A percentile compares a stretch with the other conserved stretches of the same genome.
These are phyloP conservation scores for Echeveria elegans DNA, from an alignment of 164 flowering plant genomes.

Conservation along the genomic window DNA sequence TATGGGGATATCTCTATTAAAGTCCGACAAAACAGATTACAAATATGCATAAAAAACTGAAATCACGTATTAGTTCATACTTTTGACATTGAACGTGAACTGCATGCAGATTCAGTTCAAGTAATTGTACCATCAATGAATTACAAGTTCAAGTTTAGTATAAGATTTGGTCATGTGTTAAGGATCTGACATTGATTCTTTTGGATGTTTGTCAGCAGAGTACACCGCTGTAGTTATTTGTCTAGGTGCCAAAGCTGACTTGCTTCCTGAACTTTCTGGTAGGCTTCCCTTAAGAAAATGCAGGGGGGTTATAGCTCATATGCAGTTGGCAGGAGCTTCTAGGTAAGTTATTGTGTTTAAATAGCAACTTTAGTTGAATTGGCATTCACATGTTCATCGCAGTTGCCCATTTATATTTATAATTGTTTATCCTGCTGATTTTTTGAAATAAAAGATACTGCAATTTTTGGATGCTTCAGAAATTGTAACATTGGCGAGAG, in stretches of 20 bases:
- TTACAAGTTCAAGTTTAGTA: background rate
- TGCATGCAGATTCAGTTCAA: no score
- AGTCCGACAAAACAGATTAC: no score
- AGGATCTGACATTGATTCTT: conserved; percentile 4
- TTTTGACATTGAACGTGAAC: no score
- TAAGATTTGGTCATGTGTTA: background rate
- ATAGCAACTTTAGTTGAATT: no score
- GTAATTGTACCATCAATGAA: background rate
- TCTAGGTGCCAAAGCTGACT: conserved; percentile 66
- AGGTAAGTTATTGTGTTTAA: conserved; percentile 23
- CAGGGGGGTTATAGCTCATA: conserved; percentile 74
- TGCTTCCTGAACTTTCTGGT: conserved; percentile 75
- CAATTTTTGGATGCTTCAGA: no score
- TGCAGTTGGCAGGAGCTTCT: conserved; percentile 38
- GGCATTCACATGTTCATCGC: no score
- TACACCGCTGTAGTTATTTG: conserved; percentile 72
- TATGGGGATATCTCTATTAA: background rate
- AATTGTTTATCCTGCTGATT: no score
- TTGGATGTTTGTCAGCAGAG: conserved; percentile 33
- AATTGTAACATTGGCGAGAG: conserved; percentile 45
- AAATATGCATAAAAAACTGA: no score
- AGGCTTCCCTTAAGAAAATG: conserved; percentile 83
- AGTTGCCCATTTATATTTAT: no score
- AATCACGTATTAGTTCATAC: no score
- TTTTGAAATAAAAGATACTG: no score